A percentile compares a stretch with the other conserved stretches of the same genome.
phyloP scores from a whole-genome alignment of 805 yeast species.

The Saccharomyces paradoxus region DNA sequence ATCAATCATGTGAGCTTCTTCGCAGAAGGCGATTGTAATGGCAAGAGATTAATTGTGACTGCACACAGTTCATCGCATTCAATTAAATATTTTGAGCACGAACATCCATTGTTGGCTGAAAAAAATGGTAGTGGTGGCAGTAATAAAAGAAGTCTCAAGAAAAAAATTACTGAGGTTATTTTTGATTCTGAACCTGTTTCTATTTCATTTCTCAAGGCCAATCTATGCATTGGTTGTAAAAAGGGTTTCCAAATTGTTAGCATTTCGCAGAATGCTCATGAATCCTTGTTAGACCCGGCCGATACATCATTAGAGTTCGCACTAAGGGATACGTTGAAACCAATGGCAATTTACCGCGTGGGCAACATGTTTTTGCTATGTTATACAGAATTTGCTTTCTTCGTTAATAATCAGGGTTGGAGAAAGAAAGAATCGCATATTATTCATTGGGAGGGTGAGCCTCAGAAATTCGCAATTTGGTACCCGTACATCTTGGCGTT shows the following conservation, averaged over 20 bases:
- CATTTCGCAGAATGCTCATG: conserved; percentile 73
- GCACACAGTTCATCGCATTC: conserved; percentile 76
- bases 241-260: conserved; percentile 94
- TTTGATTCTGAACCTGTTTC: conserved; percentile 88
- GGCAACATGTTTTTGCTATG: conserved; percentile 82
- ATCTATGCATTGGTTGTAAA: conserved; percentile 89
- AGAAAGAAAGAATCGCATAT: conserved; percentile 89
- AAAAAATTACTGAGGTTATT: conserved; percentile 63
- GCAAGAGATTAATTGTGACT: conserved; percentile 80
- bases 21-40: conserved; percentile 87
- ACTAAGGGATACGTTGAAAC: conserved; percentile 59
- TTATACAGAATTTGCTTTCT: conserved; percentile 89
- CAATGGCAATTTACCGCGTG: conserved; percentile 83
- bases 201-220: conserved; percentile 79
- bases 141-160: conserved; percentile 64
- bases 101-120: conserved; percentile 50
- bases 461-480: conserved; percentile 85
- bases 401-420: conserved; percentile 94
- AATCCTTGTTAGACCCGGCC: conserved; percentile 91
- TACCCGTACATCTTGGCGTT: conserved; percentile 90
- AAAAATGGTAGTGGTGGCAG: conserved; percentile 33
- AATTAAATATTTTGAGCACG: conserved; percentile 81
- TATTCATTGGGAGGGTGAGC: conserved; percentile 93
- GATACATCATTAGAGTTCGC: conserved; percentile 96
- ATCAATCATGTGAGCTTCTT: conserved; percentile 85